Conservation (phyloP, 352 stramenopile species). For the Phytophthora europaea region DNA sequence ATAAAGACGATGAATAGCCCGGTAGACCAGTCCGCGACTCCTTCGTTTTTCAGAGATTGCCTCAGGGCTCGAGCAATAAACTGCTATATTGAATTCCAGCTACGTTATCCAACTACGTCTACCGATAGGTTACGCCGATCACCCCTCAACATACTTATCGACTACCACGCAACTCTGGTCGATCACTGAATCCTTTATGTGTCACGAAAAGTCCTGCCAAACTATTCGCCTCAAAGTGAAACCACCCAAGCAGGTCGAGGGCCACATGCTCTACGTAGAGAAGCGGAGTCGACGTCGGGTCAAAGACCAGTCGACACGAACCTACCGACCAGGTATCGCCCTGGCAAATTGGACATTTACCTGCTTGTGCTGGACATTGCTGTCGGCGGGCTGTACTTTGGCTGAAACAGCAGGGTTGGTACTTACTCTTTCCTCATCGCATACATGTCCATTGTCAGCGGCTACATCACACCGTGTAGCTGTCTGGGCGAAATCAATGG, state of each 20-base stretch:
- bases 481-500: conserved; percentile 47
- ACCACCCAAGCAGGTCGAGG: not conserved
- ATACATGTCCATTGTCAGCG: conserved; percentile 35
- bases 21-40: not conserved
- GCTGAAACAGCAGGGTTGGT: conserved; percentile 46
- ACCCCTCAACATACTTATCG: too few relatives aligned
- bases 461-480: conserved; percentile 43
- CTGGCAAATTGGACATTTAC: conserved; percentile 37
- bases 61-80: not conserved
- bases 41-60: not conserved
- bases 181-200: not conserved
- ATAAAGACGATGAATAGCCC: too few relatives aligned
- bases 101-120: not conserved
- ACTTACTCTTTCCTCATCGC: conserved; percentile 42
- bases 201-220: not conserved
- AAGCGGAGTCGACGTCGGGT: not conserved
- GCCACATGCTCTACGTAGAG: not conserved
- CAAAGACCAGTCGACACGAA: not conserved
- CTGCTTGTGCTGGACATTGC: conserved; percentile 54
- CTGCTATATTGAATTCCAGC: not conserved
- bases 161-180: not conserved
- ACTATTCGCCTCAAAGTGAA: not conserved
- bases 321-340: conserved; percentile 8
- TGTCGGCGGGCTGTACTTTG: conserved; percentile 51
- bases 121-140: too few relatives aligned